phyloP scores from a whole-genome alignment of 164 flowering plant species.

The Berberis vulgaris region DNA sequence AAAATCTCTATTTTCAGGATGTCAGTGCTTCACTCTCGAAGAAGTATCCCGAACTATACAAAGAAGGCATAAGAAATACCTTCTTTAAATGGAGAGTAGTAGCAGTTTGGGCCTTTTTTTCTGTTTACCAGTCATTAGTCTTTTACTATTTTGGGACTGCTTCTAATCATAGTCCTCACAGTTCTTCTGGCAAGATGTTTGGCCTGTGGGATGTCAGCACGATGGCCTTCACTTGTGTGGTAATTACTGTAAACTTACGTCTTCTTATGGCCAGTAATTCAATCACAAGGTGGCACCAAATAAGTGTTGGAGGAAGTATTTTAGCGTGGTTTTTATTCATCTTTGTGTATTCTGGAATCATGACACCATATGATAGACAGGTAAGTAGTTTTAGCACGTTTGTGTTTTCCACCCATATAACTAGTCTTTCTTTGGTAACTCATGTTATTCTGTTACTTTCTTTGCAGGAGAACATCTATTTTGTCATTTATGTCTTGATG shows the following conservation, averaged over 20 bases:
- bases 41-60: slow-evolving; percentile 82
- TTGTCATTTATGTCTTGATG: slow-evolving; percentile 71
- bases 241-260: slow-evolving; percentile 81
- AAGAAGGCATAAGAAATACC: slow-evolving; percentile 72
- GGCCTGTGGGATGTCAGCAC: slow-evolving; percentile 98
- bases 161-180: slow-evolving; percentile 43
- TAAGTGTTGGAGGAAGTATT: slow-evolving; percentile 86
- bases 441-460: slow-evolving; percentile 1
- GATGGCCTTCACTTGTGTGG: slow-evolving; percentile 82
- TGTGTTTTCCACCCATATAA: not conserved
- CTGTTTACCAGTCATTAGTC: slow-evolving; percentile 75
- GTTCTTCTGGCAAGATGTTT: slow-evolving; percentile 70
- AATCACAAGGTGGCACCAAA: slow-evolving; percentile 83
- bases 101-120: slow-evolving; percentile 72
- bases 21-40: slow-evolving; percentile 91
- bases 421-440: not conserved
- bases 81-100: slow-evolving; percentile 88
- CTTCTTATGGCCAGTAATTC: slow-evolving; percentile 76
- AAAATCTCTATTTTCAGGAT: slow-evolving; percentile 45
- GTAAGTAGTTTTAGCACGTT: slow-evolving; percentile 25
- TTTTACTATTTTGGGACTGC: slow-evolving; percentile 51
- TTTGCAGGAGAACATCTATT: slow-evolving; percentile 73
- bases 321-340: slow-evolving; percentile 85
- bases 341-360: slow-evolving; percentile 65
- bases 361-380: slow-evolving; percentile 48